Evolutionary conservation across 148 eudicot genomes (phyloP).

Genomic region (Selenicereus undatus): DNA sequence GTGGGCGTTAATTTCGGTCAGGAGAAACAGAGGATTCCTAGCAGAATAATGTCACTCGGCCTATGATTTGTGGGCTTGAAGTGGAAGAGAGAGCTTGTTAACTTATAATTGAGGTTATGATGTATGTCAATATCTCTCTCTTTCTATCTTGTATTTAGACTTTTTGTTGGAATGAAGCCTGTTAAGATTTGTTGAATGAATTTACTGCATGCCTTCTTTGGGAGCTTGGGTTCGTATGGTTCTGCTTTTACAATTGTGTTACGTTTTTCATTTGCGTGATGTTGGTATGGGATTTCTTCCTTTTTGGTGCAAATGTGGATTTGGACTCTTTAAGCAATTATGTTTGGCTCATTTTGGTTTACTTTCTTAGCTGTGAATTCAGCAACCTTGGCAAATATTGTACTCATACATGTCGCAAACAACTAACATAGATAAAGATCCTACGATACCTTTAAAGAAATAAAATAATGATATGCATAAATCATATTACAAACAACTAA

Average conservation of each 20-base stretch:
- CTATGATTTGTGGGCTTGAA: neutral
- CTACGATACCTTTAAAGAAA: too few species aligned
- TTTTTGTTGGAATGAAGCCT: neutral
- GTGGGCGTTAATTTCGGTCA: neutral
- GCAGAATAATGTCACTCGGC: neutral
- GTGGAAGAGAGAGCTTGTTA: neutral
- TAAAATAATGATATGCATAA: too few species aligned
- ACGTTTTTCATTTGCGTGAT: neutral
- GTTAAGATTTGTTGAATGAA: neutral
- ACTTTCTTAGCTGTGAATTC: neutral
- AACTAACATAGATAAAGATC: too few species aligned
- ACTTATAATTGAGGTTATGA: neutral
- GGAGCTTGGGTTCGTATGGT: neutral
- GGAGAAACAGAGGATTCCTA: neutral
- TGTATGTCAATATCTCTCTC: neutral
- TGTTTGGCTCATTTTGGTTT: neutral
- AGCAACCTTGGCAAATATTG: neutral
- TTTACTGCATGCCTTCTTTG: too few species aligned
- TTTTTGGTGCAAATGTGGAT: too few species aligned
- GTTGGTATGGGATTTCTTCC: too few species aligned
- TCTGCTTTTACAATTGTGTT: neutral
- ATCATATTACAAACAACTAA: too few species aligned
- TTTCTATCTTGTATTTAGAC: neutral
- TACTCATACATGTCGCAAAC: neutral
- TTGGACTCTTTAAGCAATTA: neutral